Evolutionary conservation across 2,329 filamentous ascomycete species (phyloP).

Genomic region (Apiospora kogelbergensis): DNA sequence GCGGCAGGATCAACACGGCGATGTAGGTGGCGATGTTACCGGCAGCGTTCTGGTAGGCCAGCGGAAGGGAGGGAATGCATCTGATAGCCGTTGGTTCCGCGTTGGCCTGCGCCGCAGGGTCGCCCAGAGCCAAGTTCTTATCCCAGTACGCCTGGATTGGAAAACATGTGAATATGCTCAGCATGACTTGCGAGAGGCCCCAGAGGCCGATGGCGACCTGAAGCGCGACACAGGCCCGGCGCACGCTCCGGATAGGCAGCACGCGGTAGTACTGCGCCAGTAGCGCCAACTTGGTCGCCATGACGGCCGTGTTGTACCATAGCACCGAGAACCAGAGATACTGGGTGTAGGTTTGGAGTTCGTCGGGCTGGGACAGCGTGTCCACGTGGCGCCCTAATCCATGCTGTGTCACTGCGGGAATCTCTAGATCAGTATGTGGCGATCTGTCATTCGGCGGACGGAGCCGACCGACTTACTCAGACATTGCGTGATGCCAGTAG

Average conservation of each 20-base stretch:
- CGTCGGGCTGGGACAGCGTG: background rate
- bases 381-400: background rate
- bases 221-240: constrained; percentile 22
- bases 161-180: constrained; percentile 25
- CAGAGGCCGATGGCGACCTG: constrained; percentile 28
- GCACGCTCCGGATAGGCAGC: constrained; percentile 25
- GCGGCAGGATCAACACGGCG: constrained; percentile 25
- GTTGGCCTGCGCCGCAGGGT: no score
- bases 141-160: constrained; percentile 30
- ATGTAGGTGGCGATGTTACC: constrained; percentile 30
- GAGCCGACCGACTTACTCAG: background rate
- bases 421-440: background rate
- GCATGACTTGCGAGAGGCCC: constrained; percentile 27
- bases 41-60: constrained; percentile 25
- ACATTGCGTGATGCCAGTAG: background rate
- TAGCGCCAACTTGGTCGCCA: constrained; percentile 35
- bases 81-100: background rate
- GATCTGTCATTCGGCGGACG: background rate
- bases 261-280: constrained; percentile 38
- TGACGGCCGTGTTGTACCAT: constrained; percentile 31
- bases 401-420: background rate
- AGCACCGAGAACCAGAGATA: constrained; percentile 26
- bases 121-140: background rate
- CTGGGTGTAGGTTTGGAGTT: background rate
- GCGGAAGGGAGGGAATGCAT: background rate